Evolutionary conservation across 768 basidiomycete species (phyloP), one percentile per base, ranked within the genome.

Genomic region (Pleurotus sapidus): DNA sequence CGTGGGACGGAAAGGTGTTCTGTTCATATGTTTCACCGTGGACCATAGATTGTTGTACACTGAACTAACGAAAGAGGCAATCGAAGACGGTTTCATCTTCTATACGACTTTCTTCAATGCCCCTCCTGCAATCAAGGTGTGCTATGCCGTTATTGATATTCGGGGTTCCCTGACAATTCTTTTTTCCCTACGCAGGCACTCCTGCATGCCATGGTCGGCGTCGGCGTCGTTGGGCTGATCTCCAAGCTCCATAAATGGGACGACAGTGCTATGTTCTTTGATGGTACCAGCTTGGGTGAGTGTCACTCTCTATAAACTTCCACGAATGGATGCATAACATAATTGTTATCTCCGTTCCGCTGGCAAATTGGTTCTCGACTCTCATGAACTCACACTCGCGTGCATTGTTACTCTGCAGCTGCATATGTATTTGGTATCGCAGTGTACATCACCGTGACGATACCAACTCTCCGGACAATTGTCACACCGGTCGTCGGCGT

Each of bases 231-330:
- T 23, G 89, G 88, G 8, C 77, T 94, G 50, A 63, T 94, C 8
- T 80, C 83, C 47, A 98, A 97, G 70, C 76, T 97, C 57, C 79
- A 90, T 70, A 82, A 78, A 60, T 97, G 94, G 93, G 86, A 88
- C 66, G 95, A 97, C 65, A 93, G 90, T 63, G 95, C 95, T 6
- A 81, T 95, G 74, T 95, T 92, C 77, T 98, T 98, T 70, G 95
- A 98, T 70, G 95, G 95, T 18, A 87, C 88, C 20, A 87, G 85
- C 62, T 72, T 96, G 58, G 92, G 95, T 95, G 62, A 63, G 84
- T 77, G 12, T 27, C 43, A 5, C 46, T 49, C 27, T 55, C 59
- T 17, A 15, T 5, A 6, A 43, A 23, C 49, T 18, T 46, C 56
- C 15, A 45, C 40, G 23, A 14, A 27, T 37, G 48, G 30, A 34